Percentiles rank a stretch among this genome's conserved stretches.
phyloP scores from a whole-genome alignment of 805 yeast species.

The Cyberlindnera euphorbiae region DNA sequence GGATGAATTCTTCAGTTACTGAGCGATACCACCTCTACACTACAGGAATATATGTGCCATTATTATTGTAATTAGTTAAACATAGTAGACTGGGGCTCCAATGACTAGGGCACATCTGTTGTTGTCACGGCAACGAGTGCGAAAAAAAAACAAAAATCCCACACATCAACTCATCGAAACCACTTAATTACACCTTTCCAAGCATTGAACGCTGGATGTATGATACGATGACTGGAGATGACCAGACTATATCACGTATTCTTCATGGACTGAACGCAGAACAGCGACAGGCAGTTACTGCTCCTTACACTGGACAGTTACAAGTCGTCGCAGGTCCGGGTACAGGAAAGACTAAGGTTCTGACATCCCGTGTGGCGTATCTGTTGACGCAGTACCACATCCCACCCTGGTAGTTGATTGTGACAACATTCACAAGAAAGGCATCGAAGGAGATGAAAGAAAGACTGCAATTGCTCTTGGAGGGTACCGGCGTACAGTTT shows the following conservation, averaged over 20 bases:
- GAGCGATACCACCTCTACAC: too few species aligned
- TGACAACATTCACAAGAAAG: slow-evolving; percentile 89
- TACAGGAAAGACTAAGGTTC: slow-evolving; percentile 71
- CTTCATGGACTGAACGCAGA: slow-evolving; percentile 32
- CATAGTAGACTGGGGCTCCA: too few species aligned
- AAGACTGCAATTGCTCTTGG: slow-evolving; percentile 41
- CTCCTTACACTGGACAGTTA: slow-evolving; percentile 35
- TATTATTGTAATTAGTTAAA: too few species aligned
- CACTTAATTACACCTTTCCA: background rate
- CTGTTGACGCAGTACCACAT: slow-evolving; percentile 48
- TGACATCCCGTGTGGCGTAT: slow-evolving; percentile 74
- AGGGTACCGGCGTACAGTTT: slow-evolving; percentile 29
- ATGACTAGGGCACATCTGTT: too few species aligned
- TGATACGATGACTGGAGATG: background rate
- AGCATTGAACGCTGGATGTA: background rate
- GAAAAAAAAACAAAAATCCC: background rate
- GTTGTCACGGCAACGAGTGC: background rate
- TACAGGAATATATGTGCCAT: too few species aligned
- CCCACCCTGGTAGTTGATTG: slow-evolving; percentile 61
- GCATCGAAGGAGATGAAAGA: slow-evolving; percentile 85
- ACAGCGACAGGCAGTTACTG: slow-evolving; percentile 42
- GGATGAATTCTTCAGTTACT: slow-evolving; percentile 16
- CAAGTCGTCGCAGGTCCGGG: slow-evolving; percentile 66
- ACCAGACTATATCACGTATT: background rate
- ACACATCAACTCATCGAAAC: background rate